Evolutionary conservation across 169 alveolate species (phyloP).

Genomic region (Toxoplasma gondii): DNA sequence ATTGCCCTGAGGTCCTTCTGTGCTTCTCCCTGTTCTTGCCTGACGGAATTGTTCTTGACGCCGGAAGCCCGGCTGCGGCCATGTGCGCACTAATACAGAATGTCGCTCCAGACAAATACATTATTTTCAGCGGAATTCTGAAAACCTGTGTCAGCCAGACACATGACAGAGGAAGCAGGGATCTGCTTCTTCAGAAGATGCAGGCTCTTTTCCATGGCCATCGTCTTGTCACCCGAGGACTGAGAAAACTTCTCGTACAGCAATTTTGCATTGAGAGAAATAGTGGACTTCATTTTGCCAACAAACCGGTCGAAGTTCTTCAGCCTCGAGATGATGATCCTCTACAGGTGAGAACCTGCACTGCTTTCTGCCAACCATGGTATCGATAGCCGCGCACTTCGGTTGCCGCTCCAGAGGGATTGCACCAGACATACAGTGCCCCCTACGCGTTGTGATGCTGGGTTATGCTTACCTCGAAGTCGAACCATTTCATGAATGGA

Average conservation of each 20-base stretch:
- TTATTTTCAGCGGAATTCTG: slow-evolving; percentile 52
- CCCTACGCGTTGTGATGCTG: background rate
- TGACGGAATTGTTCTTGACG: slow-evolving; percentile 37
- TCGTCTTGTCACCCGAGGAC: slow-evolving; percentile 62
- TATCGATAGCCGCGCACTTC: background rate
- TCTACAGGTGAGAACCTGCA: slow-evolving; percentile 30
- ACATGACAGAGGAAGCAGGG: slow-evolving; percentile 47
- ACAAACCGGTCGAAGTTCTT: slow-evolving; percentile 48
- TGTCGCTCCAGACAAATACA: slow-evolving; percentile 64
- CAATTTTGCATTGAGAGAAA: slow-evolving; percentile 60
- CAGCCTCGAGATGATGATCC: slow-evolving; percentile 57
- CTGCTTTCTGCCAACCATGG: background rate
- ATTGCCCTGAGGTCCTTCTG: slow-evolving; percentile 53
- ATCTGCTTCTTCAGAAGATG: slow-evolving; percentile 60
- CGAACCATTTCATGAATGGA: background rate
- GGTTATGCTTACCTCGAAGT: background rate
- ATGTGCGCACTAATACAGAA: slow-evolving; percentile 59
- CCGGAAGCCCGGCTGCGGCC: slow-evolving; percentile 59
- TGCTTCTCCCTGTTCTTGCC: slow-evolving; percentile 61
- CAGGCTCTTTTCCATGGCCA: slow-evolving; percentile 61
- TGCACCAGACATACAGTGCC: background rate
- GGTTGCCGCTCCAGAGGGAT: background rate
- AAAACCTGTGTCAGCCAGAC: slow-evolving; percentile 31
- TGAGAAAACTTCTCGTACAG: slow-evolving; percentile 57
- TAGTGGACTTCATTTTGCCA: slow-evolving; percentile 30